A percentile compares a stretch with the other conserved stretches of the same genome.
Evolutionary conservation across 202 grass and related monocot genomes (phyloP).

Genomic region (Cymbopogon flexuosus): DNA sequence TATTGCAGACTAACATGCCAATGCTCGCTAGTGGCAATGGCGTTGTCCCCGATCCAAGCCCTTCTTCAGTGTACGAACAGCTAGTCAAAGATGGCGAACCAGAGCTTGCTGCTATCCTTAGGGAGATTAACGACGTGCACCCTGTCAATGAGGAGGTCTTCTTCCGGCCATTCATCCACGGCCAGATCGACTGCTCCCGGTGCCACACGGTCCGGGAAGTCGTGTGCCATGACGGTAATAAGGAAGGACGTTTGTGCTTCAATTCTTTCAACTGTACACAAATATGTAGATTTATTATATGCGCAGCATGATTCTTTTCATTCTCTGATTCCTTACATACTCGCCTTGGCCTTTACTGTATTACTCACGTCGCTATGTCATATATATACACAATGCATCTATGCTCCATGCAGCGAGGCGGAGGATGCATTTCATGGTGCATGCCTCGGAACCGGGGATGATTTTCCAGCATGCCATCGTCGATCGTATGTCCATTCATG

Average conservation of each 20-base stretch:
- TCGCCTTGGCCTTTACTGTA: neutral
- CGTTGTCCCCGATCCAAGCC: neutral
- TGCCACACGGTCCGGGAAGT: neutral
- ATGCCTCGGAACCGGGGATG: neutral
- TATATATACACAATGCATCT: neutral
- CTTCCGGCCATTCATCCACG: neutral
- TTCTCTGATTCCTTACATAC: neutral
- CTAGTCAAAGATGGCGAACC: neutral
- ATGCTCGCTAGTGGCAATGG: neutral
- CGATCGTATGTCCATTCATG: neutral
- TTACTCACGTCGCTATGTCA: neutral
- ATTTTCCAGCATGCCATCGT: neutral
- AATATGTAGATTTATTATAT: neutral
- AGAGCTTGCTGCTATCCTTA: neutral
- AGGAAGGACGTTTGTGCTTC: neutral
- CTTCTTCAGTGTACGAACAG: neutral
- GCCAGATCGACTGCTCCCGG: constrained; percentile 4
- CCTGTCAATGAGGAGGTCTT: neutral
- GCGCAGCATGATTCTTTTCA: neutral
- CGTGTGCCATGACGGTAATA: neutral
- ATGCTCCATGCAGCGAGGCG: neutral
- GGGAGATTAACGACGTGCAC: neutral
- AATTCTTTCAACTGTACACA: neutral
- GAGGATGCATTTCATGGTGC: neutral
- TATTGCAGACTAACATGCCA: neutral